Evolutionary conservation across 495 filamentous ascomycete genomes (phyloP), one percentile per base, ranked within the genome.

Genomic region (Tuber umbilicatum): DNA sequence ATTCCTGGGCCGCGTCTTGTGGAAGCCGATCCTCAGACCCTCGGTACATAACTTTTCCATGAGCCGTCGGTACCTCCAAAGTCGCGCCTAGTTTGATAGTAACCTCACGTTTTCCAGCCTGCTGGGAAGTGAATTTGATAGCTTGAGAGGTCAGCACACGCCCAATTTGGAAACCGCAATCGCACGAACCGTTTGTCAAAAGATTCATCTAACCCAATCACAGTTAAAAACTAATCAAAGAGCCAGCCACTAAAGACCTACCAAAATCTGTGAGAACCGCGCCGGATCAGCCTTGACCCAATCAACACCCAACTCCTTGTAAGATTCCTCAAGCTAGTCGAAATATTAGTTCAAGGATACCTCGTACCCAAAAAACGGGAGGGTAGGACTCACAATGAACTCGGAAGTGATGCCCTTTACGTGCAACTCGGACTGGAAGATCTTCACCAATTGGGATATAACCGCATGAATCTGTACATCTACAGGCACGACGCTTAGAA

Each of bases 111-210:
- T 86, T 85, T 3, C 85, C 85, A 14, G 85, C 84, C 42, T 73
- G 75, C 39, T 79, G 76, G n/a, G 84, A 82, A 16, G 91, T 94
- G 79, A 94, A 94, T 79, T 94, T 94, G 82, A 94, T 92, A 17
- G 92, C 90, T 78, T 94, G 94, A 7, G 89, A 91, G 79, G 91
- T 86, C 5, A 94, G 85, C 78, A 35, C 14, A 73, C 35, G 10
- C 70, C 78, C 77, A 78, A 72, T 72, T 71, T 55, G 2, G 37
- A 17, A 70, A 70, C 41, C 2, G n/a, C 17, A 55, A 40, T 55
- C 70, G 55, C 55, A 14, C 55, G 55, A 64, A 64, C 55, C 55
- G 55, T 64, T 64, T 64, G 55, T 64, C 55, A 64, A 64, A 64
- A 64, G 55, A 35, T 64, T 64, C 55, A 64, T 64, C 55, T 64